Evolutionary conservation across 345 rosid species (phyloP), one percentile per base, ranked within the genome.

Genomic region (Salix purpurea): DNA sequence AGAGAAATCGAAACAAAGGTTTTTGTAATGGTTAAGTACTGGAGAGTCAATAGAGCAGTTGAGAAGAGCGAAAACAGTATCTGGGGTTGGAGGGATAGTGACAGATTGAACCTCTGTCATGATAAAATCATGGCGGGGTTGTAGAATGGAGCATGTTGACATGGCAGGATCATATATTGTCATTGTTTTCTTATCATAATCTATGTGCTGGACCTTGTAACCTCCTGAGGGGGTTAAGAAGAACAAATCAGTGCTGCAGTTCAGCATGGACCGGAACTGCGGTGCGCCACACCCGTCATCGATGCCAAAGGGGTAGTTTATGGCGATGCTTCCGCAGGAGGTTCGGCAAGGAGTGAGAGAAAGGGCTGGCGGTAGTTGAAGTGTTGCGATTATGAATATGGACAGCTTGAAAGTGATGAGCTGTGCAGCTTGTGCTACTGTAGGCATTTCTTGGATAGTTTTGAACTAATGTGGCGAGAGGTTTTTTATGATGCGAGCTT

Each of bases 131-230:
- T 89, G 99, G 84, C 89, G 96, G n/a, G 99, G 97, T 69, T 91
- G 97, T 26, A 95, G 93, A 52, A 90, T 90, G 23, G 98, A 93
- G 88, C 98, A 95, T 0, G 99, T 93, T 32, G 98, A 95, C 99
- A 95, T 95, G 9, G 97, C 80, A 0, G 99, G 96, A 77, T 95
- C 98, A 83, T 89, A 95, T 4, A 93, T 67, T 23, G 74, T 80
- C 73, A 95, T 65, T 4, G 80, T 86, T 65, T 88, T 86, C 81
- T 88, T 86, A 16, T 82, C 42, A 85, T 95, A 95, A 80, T 95
- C 96, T 76, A 95, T 90, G 54, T 81, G 83, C 71, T 90, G 89
- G 62, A 95, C 96, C 70, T 90, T 93, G 94, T 95, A 95, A 83
- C 44, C 75, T 0, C 99, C 98, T 1, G 97, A 95, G 34, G 94